A percentile compares a stretch with the other conserved stretches of the same genome.
These are phyloP conservation scores for Pseudophaeomoniella oleicola DNA, from an alignment of 2,329 filamentous ascomycete species.

Conservation along the genomic window DNA sequence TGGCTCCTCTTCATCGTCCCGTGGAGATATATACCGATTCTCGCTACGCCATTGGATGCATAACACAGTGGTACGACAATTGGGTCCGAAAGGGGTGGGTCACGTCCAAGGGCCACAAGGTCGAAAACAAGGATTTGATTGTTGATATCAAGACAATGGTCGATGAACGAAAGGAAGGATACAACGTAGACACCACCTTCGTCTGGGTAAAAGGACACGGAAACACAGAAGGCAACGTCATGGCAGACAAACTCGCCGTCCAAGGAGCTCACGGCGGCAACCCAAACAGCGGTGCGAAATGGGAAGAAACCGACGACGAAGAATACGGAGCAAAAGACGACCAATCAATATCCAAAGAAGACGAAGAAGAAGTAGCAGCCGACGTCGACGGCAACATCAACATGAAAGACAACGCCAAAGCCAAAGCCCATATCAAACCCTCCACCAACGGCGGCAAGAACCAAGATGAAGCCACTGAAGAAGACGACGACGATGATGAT, in stretches of 20 bases:
- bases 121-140: constrained; percentile 79
- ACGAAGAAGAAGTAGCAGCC: neutral
- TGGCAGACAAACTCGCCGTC: constrained; percentile 66
- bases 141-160: constrained; percentile 57
- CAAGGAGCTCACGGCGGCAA: constrained; percentile 38
- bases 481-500: neutral
- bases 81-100: constrained; percentile 71
- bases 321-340: neutral
- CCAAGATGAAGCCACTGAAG: neutral
- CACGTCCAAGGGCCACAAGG: constrained; percentile 52
- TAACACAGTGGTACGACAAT: constrained; percentile 64
- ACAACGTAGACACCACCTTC: constrained; percentile 51
- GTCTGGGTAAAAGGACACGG: constrained; percentile 85
- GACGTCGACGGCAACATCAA: neutral
- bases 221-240: constrained; percentile 57
- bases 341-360: neutral
- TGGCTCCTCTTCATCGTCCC: constrained; percentile 50
- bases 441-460: too few species aligned
- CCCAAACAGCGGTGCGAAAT: constrained; percentile 10
- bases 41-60: constrained; percentile 78
- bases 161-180: constrained; percentile 47
- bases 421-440: too few species aligned
- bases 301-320: neutral
- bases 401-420: too few species aligned
- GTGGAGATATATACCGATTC: constrained; percentile 79